Evolutionary conservation across 768 basidiomycete genomes (phyloP).

Genomic region (Phanerodontia chrysosporium): DNA sequence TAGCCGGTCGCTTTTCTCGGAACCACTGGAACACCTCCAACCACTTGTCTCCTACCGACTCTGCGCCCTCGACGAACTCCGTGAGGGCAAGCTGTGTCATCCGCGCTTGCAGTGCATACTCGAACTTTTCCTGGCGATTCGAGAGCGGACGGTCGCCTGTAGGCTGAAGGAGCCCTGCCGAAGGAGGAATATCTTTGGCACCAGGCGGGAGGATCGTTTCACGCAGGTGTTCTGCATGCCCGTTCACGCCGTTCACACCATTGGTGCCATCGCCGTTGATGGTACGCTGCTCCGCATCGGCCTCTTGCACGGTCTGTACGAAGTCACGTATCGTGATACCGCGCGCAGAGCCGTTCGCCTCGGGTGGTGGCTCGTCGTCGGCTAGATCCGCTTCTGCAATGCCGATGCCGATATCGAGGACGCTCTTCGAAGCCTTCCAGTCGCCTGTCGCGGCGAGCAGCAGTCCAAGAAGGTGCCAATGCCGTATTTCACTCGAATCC

Average conservation of each 20-base stretch:
- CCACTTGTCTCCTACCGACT: constrained; percentile 77
- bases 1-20: constrained; percentile 51
- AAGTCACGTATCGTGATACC: constrained; percentile 14
- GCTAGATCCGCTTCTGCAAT: constrained; percentile 47
- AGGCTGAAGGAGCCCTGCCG: constrained; percentile 39
- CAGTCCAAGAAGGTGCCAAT: constrained; percentile 90
- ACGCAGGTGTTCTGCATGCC: neutral
- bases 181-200: constrained; percentile 34
- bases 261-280: neutral
- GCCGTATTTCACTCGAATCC: constrained; percentile 57
- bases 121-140: constrained; percentile 59
- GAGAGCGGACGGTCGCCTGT: constrained; percentile 45
- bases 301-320: neutral
- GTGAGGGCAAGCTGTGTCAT: constrained; percentile 80
- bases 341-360: neutral
- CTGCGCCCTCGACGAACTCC: constrained; percentile 83
- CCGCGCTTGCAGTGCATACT: constrained; percentile 70
- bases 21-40: constrained; percentile 86
- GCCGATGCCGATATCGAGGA: constrained; percentile 73
- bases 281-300: neutral
- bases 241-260: neutral
- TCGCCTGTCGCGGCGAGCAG: constrained; percentile 75
- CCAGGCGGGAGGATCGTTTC: constrained; percentile 27
- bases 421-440: constrained; percentile 71
- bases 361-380: constrained; percentile 21